Percentiles rank a stretch among this genome's conserved stretches.
Conservation (phyloP, 768 basidiomycete species). For the Suillus occidentalis region DNA sequence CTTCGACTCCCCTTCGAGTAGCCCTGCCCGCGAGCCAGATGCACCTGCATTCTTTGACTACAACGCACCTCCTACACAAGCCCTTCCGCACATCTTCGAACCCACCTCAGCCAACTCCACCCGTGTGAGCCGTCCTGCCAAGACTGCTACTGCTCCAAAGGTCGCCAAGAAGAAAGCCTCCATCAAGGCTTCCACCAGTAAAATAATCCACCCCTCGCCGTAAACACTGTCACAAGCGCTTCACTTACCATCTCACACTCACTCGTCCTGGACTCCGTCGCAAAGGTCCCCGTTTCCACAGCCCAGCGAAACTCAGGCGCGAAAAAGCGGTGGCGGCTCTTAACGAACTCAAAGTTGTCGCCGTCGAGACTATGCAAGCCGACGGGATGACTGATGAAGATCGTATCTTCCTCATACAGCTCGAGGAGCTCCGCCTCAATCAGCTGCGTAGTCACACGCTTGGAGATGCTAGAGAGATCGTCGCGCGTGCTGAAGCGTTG, state of each 20-base stretch:
- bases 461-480: conserved; percentile 20
- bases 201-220: conserved; percentile 11
- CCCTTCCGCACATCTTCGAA: conserved; percentile 9
- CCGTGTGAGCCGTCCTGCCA: not conserved
- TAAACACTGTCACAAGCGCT: conserved; percentile 19
- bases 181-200: not conserved
- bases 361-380: conserved; percentile 17
- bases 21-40: conserved; percentile 12
- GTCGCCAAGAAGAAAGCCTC: not conserved
- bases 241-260: conserved; percentile 11
- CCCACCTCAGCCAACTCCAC: not conserved
- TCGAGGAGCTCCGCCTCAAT: conserved; percentile 18
- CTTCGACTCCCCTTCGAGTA: conserved; percentile 18
- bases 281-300: conserved; percentile 3
- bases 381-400: conserved; percentile 21
- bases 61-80: conserved; percentile 12
- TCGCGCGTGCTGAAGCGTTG: conserved; percentile 23
- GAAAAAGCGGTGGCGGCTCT: conserved; percentile 1
- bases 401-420: conserved; percentile 25
- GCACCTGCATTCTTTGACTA: conserved; percentile 3
- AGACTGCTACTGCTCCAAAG: not conserved
- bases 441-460: conserved; percentile 15
- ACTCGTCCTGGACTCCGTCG: conserved; percentile 5
- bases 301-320: conserved; percentile 3
- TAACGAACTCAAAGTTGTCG: conserved; percentile 5